phyloP scores from a whole-genome alignment of 2,329 filamentous ascomycete species.

The Knufia fluminis region DNA sequence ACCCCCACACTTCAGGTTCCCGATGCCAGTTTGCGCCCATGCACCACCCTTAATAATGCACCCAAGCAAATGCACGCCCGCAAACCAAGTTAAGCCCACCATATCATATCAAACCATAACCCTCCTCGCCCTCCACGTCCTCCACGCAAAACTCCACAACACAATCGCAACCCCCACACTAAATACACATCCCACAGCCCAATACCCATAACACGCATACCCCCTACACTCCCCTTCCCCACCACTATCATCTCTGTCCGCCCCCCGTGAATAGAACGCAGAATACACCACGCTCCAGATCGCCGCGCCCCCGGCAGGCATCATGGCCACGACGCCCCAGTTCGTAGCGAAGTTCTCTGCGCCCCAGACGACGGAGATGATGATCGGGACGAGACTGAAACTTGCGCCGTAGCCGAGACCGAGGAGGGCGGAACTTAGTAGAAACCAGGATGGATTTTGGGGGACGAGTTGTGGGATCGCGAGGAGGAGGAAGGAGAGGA shows the following conservation, averaged over 20 bases:
- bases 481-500: constrained; percentile 65
- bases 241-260: constrained; percentile 33
- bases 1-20: no score
- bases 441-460: constrained; percentile 71
- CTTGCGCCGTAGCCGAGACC: constrained; percentile 88
- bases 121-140: constrained; percentile 68
- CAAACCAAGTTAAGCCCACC: neutral
- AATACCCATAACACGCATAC: constrained; percentile 74
- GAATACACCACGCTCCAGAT: constrained; percentile 90
- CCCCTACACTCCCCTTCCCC: constrained; percentile 65
- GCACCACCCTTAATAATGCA: no score
- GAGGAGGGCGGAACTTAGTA: constrained; percentile 72
- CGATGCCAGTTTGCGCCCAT: no score
- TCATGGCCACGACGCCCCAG: constrained; percentile 89
- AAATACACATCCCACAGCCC: constrained; percentile 63
- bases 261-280: constrained; percentile 29
- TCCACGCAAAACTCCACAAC: constrained; percentile 72
- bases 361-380: constrained; percentile 95
- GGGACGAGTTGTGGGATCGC: constrained; percentile 67
- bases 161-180: constrained; percentile 70
- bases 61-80: neutral
- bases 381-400: constrained; percentile 81
- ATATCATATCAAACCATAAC: constrained; percentile 49
- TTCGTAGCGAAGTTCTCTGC: constrained; percentile 98
- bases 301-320: constrained; percentile 77